A percentile compares a stretch with the other conserved stretches of the same genome.
These are phyloP conservation scores for Anthracocystis setariae DNA, from an alignment of 1,284 basidiomycete species.

Conservation along the genomic window DNA sequence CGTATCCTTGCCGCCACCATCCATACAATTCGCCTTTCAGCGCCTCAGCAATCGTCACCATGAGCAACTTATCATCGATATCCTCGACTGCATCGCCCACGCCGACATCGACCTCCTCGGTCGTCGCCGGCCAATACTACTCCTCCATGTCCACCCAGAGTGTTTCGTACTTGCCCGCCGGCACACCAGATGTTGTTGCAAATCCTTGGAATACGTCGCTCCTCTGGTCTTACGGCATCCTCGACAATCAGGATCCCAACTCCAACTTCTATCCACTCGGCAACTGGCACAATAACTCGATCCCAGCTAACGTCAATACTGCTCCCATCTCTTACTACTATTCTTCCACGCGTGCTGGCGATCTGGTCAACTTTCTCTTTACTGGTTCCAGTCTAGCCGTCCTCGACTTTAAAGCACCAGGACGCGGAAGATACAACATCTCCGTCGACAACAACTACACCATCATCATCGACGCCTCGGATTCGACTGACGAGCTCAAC, in stretches of 20 bases:
- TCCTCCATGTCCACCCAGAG: background rate
- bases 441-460: conserved; percentile 25
- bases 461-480: conserved; percentile 33
- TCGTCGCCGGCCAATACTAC: background rate
- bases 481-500: conserved; percentile 21
- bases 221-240: conserved; percentile 35
- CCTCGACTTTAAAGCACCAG: conserved; percentile 34
- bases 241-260: conserved; percentile 36
- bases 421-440: conserved; percentile 34
- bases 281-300: conserved; percentile 20
- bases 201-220: conserved; percentile 45
- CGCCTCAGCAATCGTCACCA: too few species aligned
- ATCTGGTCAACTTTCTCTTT: conserved; percentile 35
- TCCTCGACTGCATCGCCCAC: too few species aligned
- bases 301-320: conserved; percentile 30
- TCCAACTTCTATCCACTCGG: conserved; percentile 31
- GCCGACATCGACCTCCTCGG: background rate
- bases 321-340: conserved; percentile 40
- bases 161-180: background rate
- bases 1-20: too few species aligned
- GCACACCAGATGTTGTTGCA: conserved; percentile 37
- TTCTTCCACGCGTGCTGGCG: conserved; percentile 16
- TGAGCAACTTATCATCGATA: too few species aligned
- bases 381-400: conserved; percentile 33
- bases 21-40: too few species aligned